phyloP scores from a whole-genome alignment of 2,329 filamentous ascomycete genomes.

The Thyridium curvatum region DNA sequence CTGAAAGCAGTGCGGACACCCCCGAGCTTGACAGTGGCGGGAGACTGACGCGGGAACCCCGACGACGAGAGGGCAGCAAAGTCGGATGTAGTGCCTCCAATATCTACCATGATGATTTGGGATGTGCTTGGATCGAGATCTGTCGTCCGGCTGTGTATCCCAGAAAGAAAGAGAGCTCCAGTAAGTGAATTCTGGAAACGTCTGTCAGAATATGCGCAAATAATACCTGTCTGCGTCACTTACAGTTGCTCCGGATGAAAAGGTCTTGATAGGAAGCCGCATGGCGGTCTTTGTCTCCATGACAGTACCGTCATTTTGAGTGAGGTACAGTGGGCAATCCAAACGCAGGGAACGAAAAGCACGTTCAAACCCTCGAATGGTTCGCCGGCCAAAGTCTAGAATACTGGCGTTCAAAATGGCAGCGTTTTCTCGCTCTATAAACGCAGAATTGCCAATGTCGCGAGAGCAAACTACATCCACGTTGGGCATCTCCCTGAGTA shows the following conservation, averaged over 20 bases:
- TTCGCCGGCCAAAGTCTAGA: no score
- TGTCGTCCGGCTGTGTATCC: slow-evolving; percentile 22
- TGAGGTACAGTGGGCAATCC: slow-evolving; percentile 38
- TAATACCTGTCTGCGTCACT: no score
- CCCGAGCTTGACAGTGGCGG: slow-evolving; percentile 50
- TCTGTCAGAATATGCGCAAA: no score
- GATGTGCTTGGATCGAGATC: slow-evolving; percentile 10
- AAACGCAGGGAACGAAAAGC: slow-evolving; percentile 29
- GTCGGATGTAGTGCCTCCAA: slow-evolving; percentile 57
- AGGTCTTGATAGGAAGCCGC: slow-evolving; percentile 44
- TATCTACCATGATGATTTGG: slow-evolving; percentile 45
- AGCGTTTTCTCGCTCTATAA: slow-evolving; percentile 21
- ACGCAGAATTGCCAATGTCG: slow-evolving; percentile 34
- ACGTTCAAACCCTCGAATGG: no score
- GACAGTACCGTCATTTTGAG: slow-evolving; percentile 48
- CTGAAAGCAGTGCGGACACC: slow-evolving; percentile 55
- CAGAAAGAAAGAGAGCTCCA: slow-evolving; percentile 47
- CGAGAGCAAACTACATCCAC: slow-evolving; percentile 34
- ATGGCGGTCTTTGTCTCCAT: slow-evolving; percentile 39
- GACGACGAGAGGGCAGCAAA: slow-evolving; percentile 50
- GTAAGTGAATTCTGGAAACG: slow-evolving; percentile 39
- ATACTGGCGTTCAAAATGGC: no score
- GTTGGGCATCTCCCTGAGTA: slow-evolving; percentile 13
- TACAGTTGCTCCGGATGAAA: slow-evolving; percentile 42
- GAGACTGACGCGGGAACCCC: slow-evolving; percentile 54